Evolutionary conservation across 164 flowering plant species (phyloP).

Genomic region (Piper longum): DNA sequence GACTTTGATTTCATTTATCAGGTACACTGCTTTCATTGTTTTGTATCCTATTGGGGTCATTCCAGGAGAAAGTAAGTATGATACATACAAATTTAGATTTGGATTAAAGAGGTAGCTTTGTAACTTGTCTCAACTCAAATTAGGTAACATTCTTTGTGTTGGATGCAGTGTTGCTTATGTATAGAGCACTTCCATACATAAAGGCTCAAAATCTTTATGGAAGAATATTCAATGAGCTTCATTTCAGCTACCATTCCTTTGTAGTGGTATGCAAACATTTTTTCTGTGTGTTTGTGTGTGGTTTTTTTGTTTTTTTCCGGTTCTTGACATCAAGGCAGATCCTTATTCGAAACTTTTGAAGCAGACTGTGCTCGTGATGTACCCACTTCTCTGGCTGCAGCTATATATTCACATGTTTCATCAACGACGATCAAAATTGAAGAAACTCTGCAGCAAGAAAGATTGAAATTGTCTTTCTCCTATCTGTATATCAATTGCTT

Average conservation of each 20-base stretch:
- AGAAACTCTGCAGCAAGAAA: constrained; percentile 28
- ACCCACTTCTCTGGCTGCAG: constrained; percentile 71
- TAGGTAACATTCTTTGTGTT: neutral
- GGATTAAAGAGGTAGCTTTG: neutral
- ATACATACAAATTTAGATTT: neutral
- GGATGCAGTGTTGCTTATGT: constrained; percentile 77
- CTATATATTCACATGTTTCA: constrained; percentile 69
- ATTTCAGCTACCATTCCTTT: constrained; percentile 53
- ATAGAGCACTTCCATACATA: constrained; percentile 65
- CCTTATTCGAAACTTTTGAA: neutral
- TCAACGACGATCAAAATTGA: constrained; percentile 60
- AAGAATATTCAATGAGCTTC: constrained; percentile 36
- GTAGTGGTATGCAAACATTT: constrained; percentile 32
- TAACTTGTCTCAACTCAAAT: too few species aligned
- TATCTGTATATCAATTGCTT: too few species aligned
- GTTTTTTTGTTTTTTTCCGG: neutral
- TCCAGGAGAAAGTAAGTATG: constrained; percentile 72
- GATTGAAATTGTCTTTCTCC: constrained; percentile 11
- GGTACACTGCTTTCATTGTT: constrained; percentile 79
- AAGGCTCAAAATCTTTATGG: constrained; percentile 47
- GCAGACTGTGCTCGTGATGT: constrained; percentile 57
- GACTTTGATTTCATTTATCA: constrained; percentile 9
- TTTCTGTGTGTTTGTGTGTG: neutral
- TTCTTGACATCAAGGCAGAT: neutral
- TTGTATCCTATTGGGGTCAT: constrained; percentile 64